These are phyloP conservation scores for Marchantia polymorpha DNA, from an alignment of 225 moss, liverwort and hornwort species.

Conservation along the genomic window DNA sequence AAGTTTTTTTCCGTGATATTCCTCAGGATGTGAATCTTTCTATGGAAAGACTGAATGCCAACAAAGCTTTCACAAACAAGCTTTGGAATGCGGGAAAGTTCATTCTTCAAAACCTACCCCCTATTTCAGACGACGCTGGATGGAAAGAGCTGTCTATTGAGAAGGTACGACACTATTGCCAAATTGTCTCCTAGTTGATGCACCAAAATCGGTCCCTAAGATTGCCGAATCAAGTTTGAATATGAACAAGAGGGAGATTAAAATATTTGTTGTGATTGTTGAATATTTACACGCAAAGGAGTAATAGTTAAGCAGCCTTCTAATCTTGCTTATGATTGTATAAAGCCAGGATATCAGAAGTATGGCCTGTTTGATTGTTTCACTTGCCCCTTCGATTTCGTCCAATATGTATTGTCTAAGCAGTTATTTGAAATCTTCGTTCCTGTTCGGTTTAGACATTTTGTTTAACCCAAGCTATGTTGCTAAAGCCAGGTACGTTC, in stretches of 20 bases:
- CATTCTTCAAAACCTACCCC: conserved; percentile 70
- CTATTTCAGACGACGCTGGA: conserved; percentile 47
- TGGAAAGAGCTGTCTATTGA: conserved; percentile 51
- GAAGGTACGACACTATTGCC: conserved; percentile 34
- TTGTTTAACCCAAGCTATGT: not conserved
- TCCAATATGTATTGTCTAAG: not conserved
- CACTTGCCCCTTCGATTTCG: not conserved
- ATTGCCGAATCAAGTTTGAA: not conserved
- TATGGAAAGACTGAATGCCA: conserved; percentile 79
- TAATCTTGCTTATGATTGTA: too few species aligned
- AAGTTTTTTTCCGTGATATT: too few species aligned
- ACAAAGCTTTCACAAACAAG: conserved; percentile 85
- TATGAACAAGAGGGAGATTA: not conserved
- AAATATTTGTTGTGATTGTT: not conserved
- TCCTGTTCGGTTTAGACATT: not conserved
- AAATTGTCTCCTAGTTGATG: not conserved
- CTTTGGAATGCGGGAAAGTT: conserved; percentile 94
- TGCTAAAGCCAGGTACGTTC: not conserved
- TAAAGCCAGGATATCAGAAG: too few species aligned
- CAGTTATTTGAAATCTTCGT: not conserved
- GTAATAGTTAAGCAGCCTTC: too few species aligned
- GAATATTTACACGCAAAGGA: too few species aligned
- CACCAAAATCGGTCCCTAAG: not conserved
- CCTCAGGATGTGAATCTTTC: conserved; percentile 81
- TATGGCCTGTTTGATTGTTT: not conserved